Percentiles rank a stretch among this genome's conserved stretches.
Evolutionary conservation across 2,329 filamentous ascomycete genomes (phyloP).

Genomic region (Sporothrix variecibatus): DNA sequence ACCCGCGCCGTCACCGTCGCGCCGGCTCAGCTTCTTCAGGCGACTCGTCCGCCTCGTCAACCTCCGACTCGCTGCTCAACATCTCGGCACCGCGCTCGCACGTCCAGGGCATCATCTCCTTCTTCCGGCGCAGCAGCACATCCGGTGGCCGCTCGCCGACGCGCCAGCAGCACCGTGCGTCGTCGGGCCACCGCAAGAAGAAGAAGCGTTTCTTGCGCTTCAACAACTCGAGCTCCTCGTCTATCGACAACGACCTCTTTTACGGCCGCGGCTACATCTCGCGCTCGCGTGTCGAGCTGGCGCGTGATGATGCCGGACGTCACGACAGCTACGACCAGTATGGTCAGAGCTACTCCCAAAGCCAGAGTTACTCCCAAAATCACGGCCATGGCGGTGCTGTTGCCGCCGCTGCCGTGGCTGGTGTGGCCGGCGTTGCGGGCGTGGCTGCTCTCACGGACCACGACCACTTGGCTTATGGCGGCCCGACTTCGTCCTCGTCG

Average conservation of each 20-base stretch:
- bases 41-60: constrained; percentile 38
- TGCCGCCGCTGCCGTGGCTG: neutral
- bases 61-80: constrained; percentile 40
- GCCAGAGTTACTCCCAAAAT: neutral
- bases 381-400: constrained; percentile 20
- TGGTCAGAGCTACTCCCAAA: neutral
- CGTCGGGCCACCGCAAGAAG: constrained; percentile 35
- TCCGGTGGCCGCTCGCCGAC: neutral
- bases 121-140: constrained; percentile 35
- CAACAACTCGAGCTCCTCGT: constrained; percentile 56
- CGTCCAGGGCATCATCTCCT: constrained; percentile 39
- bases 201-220: constrained; percentile 51
- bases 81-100: constrained; percentile 38
- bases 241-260: constrained; percentile 57
- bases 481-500: neutral
- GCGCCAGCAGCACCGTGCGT: constrained; percentile 20
- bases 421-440: constrained; percentile 15
- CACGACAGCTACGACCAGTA: neutral
- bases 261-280: constrained; percentile 54
- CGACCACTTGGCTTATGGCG: constrained; percentile 11
- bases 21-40: constrained; percentile 37
- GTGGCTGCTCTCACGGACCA: constrained; percentile 7
- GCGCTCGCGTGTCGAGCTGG: constrained; percentile 28
- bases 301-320: constrained; percentile 17
- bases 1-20: constrained; percentile 20